phyloP scores from a whole-genome alignment of 495 filamentous ascomycete genomes.

The Lasiosphaeriaceae sp. region DNA sequence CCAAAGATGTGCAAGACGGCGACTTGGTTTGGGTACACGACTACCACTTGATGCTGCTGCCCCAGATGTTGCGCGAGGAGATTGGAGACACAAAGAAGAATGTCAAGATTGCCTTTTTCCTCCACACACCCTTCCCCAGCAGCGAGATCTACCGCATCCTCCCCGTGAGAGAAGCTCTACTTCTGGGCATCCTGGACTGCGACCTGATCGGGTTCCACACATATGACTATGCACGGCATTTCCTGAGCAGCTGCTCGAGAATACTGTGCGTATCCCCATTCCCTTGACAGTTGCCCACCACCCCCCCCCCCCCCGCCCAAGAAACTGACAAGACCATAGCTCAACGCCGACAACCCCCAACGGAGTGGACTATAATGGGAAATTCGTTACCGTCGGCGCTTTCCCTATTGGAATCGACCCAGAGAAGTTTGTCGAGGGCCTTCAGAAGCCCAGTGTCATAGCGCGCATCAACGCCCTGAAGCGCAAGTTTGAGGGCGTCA shows the following conservation, averaged over 20 bases:
- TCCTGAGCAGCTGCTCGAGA: conserved; percentile 77
- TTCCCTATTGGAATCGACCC: conserved; percentile 96
- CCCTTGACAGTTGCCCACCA: background rate
- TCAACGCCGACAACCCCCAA: conserved; percentile 77
- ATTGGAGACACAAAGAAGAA: conserved; percentile 63
- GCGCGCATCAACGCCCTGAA: conserved; percentile 72
- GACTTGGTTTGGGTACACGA: conserved; percentile 95
- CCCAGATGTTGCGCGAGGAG: conserved; percentile 78
- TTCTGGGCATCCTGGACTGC: conserved; percentile 75
- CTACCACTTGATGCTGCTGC: conserved; percentile 92
- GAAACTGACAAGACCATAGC: conserved; percentile 37
- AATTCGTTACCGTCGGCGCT: conserved; percentile 68
- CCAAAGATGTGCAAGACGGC: conserved; percentile 67
- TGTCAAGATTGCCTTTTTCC: conserved; percentile 89
- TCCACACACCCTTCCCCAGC: conserved; percentile 92
- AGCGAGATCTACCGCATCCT: conserved; percentile 89
- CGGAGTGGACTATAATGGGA: conserved; percentile 72
- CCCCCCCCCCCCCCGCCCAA: no score
- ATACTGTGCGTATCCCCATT: conserved; percentile 58
- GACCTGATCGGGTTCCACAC: conserved; percentile 94
- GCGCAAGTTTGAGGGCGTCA: conserved; percentile 79
- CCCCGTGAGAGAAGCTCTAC: conserved; percentile 77
- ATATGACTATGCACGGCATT: conserved; percentile 89
- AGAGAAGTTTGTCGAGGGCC: conserved; percentile 84
- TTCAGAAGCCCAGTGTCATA: conserved; percentile 75